These are phyloP conservation scores for Mycena venus DNA, from an alignment of 768 basidiomycete species.

Conservation along the genomic window DNA sequence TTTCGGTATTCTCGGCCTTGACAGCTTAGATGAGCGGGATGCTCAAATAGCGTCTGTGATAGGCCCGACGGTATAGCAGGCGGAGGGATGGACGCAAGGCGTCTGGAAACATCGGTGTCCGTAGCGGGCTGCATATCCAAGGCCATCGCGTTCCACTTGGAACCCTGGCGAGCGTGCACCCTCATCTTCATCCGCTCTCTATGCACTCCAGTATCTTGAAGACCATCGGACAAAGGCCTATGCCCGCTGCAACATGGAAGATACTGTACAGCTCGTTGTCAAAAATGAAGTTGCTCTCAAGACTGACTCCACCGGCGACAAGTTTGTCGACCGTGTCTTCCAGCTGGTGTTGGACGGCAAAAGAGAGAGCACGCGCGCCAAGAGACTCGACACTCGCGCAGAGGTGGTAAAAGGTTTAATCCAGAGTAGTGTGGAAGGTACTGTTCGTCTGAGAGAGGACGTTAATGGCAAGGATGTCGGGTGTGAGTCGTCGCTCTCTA, in stretches of 20 bases:
- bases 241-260: not conserved
- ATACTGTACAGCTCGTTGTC: not conserved
- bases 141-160: not conserved
- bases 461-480: not conserved
- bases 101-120: not conserved
- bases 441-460: not conserved
- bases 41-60: not conserved
- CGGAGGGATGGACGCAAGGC: not conserved
- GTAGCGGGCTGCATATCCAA: not conserved
- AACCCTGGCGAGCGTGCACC: not conserved
- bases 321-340: slow-evolving; percentile 2
- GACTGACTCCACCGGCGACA: not conserved
- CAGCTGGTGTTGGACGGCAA: slow-evolving; percentile 1
- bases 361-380: not conserved
- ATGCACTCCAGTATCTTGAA: not conserved
- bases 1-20: not conserved
- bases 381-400: not conserved
- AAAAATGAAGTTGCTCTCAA: not conserved
- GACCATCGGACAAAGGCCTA: not conserved
- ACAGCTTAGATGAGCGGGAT: not conserved
- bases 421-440: not conserved
- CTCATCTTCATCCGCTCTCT: not conserved
- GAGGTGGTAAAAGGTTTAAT: not conserved
- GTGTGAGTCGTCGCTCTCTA: not conserved
- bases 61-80: not conserved